Evolutionary conservation across 169 alveolate species (phyloP), one percentile per base, ranked within the genome.

Genomic region (Eimeria tenella): DNA sequence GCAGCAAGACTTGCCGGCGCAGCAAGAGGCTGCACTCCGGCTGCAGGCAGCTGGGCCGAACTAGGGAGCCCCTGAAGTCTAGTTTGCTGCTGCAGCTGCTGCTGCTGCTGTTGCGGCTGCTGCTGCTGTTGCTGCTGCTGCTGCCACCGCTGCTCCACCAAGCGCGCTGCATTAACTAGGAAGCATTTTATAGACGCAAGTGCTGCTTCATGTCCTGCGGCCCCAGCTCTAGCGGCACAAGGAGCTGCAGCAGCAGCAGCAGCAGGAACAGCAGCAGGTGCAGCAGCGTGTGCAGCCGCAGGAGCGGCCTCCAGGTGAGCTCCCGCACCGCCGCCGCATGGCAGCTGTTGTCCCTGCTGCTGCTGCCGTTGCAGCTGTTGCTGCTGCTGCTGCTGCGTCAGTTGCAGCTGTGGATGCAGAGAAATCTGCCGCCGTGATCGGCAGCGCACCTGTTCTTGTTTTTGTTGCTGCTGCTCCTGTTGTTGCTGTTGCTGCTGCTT

Each of bases 261-360:
- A 70, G 81, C 81, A 75, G 65, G 42, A 31, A 31, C 86, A 75
- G 86, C 86, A 75, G 15, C 65, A 75, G 86, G n/a, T 7, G 9
- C 4, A 9, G 23, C 81, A 13, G 8, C 15, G 3, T 19, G 6
- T 71, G 25, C 56, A 4, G 81, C 53, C 23, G 81, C 81, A 71
- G 55, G 1, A 17, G 81, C 81, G 23, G 17, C 56, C 56, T 0
- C 42, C 68, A 15, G 17, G 2, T 58, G 11, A 58, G 17, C 68
- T 58, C 21, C 50, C 13, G 86, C 21, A 6, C 56, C 4, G 56
- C 55, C 4, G 81, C 55, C 13, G 53, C 81, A 9, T 49, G 8
- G 21, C 10, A 23, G 86, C 86, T 19, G 86, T 49, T 19, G 86
- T 5, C 50, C 63, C 52, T 13, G 68, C 86, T 6, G 68, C 86